phyloP scores from a whole-genome alignment of 257 asterid species.

The Coffea canephora region DNA sequence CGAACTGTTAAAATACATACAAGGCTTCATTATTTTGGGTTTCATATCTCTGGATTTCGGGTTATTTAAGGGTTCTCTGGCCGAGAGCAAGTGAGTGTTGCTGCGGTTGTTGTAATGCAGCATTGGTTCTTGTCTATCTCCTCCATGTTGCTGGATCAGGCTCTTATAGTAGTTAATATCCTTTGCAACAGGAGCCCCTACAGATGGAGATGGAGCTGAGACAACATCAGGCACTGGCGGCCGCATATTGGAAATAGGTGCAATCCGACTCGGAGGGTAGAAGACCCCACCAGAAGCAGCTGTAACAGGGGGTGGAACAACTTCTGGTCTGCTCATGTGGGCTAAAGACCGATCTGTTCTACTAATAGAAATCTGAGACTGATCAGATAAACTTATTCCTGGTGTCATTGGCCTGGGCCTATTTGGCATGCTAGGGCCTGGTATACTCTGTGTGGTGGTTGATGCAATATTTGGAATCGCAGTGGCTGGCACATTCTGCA shows the following conservation, averaged over 20 bases:
- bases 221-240: slow-evolving; percentile 33
- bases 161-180: slow-evolving; percentile 76
- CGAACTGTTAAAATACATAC: slow-evolving; percentile 52
- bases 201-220: slow-evolving; percentile 36
- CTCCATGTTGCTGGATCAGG: slow-evolving; percentile 92
- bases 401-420: slow-evolving; percentile 33
- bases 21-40: slow-evolving; percentile 49
- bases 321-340: slow-evolving; percentile 34
- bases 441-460: slow-evolving; percentile 23
- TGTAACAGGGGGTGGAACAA: slow-evolving; percentile 31
- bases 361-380: slow-evolving; percentile 19
- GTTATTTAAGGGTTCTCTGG: slow-evolving; percentile 29
- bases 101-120: slow-evolving; percentile 37
- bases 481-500: slow-evolving; percentile 19
- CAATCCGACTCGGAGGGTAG: slow-evolving; percentile 42
- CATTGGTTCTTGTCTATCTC: slow-evolving; percentile 54
- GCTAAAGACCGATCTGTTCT: slow-evolving; percentile 34
- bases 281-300: slow-evolving; percentile 30
- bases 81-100: slow-evolving; percentile 24
- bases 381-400: slow-evolving; percentile 20
- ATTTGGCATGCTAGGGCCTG: slow-evolving; percentile 23
- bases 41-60: slow-evolving; percentile 39
- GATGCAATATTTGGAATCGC: slow-evolving; percentile 15
- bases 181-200: slow-evolving; percentile 36
- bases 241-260: slow-evolving; percentile 30